Percentiles rank a stretch among this genome's conserved stretches.
Conservation (phyloP, 805 yeast species). For the Teunomyces funiuensis region DNA sequence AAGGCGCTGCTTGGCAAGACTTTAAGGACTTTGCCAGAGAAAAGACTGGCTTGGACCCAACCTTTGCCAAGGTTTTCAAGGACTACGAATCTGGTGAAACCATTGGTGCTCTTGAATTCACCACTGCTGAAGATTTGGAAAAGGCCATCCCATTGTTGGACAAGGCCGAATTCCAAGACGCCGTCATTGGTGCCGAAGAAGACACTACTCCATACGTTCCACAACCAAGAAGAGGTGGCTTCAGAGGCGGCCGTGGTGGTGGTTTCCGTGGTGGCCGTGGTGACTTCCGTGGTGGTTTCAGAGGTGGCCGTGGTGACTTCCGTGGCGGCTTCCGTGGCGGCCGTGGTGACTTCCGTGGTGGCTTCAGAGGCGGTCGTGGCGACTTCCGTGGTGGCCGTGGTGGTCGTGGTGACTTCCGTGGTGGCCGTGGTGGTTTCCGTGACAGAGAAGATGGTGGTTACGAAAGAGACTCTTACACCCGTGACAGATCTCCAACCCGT, state of each 20-base stretch:
- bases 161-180: conserved; percentile 68
- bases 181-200: conserved; percentile 71
- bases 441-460: conserved; percentile 35
- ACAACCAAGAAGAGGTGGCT: conserved; percentile 45
- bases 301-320: conserved; percentile 30
- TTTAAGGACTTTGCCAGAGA: conserved; percentile 87
- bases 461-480: conserved; percentile 45
- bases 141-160: conserved; percentile 74
- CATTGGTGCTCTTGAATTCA: conserved; percentile 55
- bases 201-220: conserved; percentile 64
- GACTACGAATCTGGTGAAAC: conserved; percentile 47
- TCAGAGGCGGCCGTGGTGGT: conserved; percentile 36
- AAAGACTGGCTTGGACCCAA: conserved; percentile 61
- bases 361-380: conserved; percentile 37
- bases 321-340: conserved; percentile 33
- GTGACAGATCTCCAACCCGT: conserved; percentile 74
- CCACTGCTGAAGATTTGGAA: conserved; percentile 69
- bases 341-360: conserved; percentile 36
- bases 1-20: conserved; percentile 82
- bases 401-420: conserved; percentile 33
- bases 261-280: conserved; percentile 50
- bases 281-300: conserved; percentile 31
- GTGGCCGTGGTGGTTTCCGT: conserved; percentile 31
- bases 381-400: conserved; percentile 36
- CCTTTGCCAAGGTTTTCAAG: conserved; percentile 55